Conservation (phyloP, 805 yeast genomes). For the Nakazawaea ishiwadae region DNA sequence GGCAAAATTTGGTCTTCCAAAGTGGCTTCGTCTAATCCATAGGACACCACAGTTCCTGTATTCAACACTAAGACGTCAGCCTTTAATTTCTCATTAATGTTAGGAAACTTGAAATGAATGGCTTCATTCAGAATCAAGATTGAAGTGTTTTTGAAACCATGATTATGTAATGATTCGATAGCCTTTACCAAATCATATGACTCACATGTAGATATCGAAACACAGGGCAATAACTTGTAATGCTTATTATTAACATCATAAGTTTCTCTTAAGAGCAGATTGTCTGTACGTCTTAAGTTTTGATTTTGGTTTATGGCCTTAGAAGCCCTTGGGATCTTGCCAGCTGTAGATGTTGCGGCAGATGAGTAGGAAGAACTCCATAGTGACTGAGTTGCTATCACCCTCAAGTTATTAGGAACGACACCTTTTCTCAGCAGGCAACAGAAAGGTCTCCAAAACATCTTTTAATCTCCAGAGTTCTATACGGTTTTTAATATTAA, state of each 20-base stretch:
- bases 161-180: constrained; percentile 29
- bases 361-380: background rate
- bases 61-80: constrained; percentile 64
- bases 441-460: background rate
- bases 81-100: constrained; percentile 21
- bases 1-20: constrained; percentile 47
- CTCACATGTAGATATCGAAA: constrained; percentile 72
- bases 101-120: constrained; percentile 42
- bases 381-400: background rate
- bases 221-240: constrained; percentile 38
- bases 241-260: background rate
- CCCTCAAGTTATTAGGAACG: background rate
- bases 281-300: constrained; percentile 10
- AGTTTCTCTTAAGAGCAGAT: background rate
- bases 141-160: constrained; percentile 30
- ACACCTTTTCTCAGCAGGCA: background rate
- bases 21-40: constrained; percentile 67
- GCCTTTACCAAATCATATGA: constrained; percentile 53
- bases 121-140: constrained; percentile 66
- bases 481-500: too few relatives aligned
- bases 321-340: constrained; percentile 10
- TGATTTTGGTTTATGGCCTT: constrained; percentile 8
- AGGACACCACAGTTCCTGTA: constrained; percentile 78
- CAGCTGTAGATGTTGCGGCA: background rate
- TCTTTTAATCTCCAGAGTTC: too few relatives aligned